Percentiles rank a stretch among this genome's conserved stretches.
phyloP scores from a whole-genome alignment of 2,329 filamentous ascomycete genomes.

The Ophiostoma sp. region DNA sequence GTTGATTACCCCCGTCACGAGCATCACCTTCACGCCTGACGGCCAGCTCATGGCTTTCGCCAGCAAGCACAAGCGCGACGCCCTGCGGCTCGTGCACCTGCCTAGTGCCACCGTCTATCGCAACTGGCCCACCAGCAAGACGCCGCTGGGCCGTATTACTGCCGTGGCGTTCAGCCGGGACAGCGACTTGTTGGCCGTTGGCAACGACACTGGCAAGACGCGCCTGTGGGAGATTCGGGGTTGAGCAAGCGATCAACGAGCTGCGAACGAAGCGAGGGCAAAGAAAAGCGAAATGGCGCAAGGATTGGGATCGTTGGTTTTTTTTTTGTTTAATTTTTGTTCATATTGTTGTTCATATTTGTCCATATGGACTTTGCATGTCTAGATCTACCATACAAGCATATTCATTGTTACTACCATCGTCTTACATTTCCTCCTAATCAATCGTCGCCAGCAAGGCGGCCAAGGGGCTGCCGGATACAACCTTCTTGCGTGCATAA shows the following conservation, averaged over 20 bases:
- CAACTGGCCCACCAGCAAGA: conserved; percentile 94
- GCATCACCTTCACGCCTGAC: conserved; percentile 80
- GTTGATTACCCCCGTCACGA: conserved; percentile 80
- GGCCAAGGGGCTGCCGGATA: conserved; percentile 43
- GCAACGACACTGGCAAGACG: conserved; percentile 85
- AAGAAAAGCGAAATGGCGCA: conserved; percentile 7
- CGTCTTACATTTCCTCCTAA: background rate
- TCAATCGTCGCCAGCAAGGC: conserved; percentile 41
- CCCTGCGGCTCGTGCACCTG: conserved; percentile 82
- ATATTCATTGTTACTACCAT: background rate
- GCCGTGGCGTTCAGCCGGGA: conserved; percentile 66
- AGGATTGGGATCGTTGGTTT: background rate
- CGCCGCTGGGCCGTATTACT: conserved; percentile 81
- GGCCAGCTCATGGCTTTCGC: conserved; percentile 87
- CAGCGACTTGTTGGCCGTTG: conserved; percentile 75
- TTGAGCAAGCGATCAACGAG: conserved; percentile 41
- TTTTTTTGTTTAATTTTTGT: background rate
- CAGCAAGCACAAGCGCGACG: conserved; percentile 84
- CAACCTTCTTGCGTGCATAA: conserved; percentile 49
- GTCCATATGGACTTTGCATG: background rate
- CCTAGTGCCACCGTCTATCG: conserved; percentile 91
- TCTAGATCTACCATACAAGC: background rate
- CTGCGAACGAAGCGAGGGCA: background rate
- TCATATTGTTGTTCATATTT: background rate
- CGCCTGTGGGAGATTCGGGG: conserved; percentile 84